Conservation (phyloP, 441 rosid genomes). For the Erysimum cheiri region DNA sequence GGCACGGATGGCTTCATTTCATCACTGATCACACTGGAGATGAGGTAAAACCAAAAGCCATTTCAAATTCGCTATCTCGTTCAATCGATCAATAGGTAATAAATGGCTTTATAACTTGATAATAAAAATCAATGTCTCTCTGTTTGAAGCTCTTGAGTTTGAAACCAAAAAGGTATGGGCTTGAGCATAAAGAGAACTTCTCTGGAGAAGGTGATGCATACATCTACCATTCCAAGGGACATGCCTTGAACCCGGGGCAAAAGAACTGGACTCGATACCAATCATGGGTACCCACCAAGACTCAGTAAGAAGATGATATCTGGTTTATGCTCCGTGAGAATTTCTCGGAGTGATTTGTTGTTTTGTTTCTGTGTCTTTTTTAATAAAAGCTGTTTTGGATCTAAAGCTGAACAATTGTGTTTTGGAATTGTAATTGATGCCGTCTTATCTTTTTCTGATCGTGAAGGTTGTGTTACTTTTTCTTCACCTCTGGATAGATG, state of each 20-base stretch:
- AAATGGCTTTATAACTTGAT: not conserved
- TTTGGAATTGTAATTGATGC: conserved; percentile 8
- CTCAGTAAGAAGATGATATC: conserved; percentile 44
- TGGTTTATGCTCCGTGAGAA: conserved; percentile 24
- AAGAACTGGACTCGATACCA: conserved; percentile 94
- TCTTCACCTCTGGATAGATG: not conserved
- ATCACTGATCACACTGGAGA: conserved; percentile 97
- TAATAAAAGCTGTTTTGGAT: conserved; percentile 40
- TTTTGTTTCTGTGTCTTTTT: conserved; percentile 28
- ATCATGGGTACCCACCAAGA: conserved; percentile 85
- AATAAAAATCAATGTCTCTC: not conserved
- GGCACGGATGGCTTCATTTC: conserved; percentile 99
- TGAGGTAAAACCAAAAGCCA: conserved; percentile 56
- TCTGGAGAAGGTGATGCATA: conserved; percentile 90
- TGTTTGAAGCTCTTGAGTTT: conserved; percentile 81
- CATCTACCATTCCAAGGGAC: conserved; percentile 96
- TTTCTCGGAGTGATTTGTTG: conserved; percentile 33
- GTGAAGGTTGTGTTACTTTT: not conserved
- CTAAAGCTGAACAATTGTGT: conserved; percentile 27
- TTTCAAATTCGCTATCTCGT: not conserved
- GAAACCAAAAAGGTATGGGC: conserved; percentile 87
- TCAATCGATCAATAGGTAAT: not conserved
- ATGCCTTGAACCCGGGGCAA: conserved; percentile 85
- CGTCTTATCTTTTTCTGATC: conserved; percentile 17
- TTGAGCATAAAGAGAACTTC: conserved; percentile 89